Conservation (phyloP, 208 protist genomes). For the Acanthamoeba lugdunensis region DNA sequence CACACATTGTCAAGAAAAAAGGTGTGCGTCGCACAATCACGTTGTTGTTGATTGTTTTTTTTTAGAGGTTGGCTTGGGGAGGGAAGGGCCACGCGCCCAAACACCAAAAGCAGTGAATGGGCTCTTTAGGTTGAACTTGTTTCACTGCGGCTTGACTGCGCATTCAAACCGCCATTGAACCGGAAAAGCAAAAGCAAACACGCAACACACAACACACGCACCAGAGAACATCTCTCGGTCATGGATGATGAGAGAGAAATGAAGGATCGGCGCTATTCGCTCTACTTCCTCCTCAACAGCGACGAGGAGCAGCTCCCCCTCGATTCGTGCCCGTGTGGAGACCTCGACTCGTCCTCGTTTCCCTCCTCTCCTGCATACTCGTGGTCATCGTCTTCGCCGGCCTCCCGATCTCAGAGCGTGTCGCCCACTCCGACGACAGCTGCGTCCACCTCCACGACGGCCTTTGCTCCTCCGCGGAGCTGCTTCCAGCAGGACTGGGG, state of each 20-base stretch:
- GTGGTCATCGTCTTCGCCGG: background rate
- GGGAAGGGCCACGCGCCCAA: too few relatives aligned
- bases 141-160: too few relatives aligned
- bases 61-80: too few relatives aligned
- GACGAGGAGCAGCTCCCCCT: background rate
- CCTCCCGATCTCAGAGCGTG: background rate
- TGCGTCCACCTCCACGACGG: background rate
- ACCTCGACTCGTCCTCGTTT: background rate
- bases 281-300: conserved; percentile 14
- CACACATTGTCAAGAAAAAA: too few relatives aligned
- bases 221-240: background rate
- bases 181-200: too few relatives aligned
- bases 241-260: background rate
- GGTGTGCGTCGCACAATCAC: too few relatives aligned
- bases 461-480: background rate
- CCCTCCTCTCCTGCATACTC: background rate
- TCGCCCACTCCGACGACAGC: background rate
- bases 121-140: too few relatives aligned
- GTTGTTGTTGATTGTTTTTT: too few relatives aligned
- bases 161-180: too few relatives aligned
- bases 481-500: background rate
- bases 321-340: background rate
- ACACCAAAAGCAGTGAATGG: too few relatives aligned
- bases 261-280: background rate
- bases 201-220: too few relatives aligned